phyloP scores from a whole-genome alignment of 1,284 basidiomycete genomes.

The Melampsora americana region DNA sequence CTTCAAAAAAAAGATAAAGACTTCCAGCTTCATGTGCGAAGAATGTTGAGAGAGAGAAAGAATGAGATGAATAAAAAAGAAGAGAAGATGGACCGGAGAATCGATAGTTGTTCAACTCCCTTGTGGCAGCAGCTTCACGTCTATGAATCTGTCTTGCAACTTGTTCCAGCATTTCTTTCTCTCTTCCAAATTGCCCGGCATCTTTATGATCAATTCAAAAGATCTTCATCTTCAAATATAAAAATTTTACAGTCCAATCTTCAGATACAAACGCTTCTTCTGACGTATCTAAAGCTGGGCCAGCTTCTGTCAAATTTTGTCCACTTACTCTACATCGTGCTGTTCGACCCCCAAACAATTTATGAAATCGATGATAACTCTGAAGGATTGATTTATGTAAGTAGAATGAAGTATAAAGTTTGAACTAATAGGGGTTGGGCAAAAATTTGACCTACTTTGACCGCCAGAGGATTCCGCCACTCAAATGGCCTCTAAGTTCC shows the following conservation, averaged over 20 bases:
- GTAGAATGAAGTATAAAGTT: conserved; percentile 74
- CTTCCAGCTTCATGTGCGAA: too few relatives aligned
- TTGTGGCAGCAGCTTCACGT: conserved; percentile 29
- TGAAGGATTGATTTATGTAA: conserved; percentile 55
- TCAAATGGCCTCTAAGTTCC: too few relatives aligned
- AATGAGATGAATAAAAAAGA: too few relatives aligned
- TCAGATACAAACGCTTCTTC: conserved; percentile 96
- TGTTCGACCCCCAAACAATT: conserved; percentile 74
- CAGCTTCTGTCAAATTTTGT: conserved; percentile 69
- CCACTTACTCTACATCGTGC: conserved; percentile 77
- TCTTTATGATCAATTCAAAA: conserved; percentile 80
- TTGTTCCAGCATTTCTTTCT: conserved; percentile 86
- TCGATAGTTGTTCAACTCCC: too few relatives aligned
- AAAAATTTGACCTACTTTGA: too few relatives aligned
- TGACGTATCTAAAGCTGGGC: conserved; percentile 83
- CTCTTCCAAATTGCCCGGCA: conserved; percentile 86
- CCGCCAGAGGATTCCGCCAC: too few relatives aligned
- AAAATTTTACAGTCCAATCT: conserved; percentile 99
- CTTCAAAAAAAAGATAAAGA: too few relatives aligned
- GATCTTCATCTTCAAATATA: conserved; percentile 89
- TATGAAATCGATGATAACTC: conserved; percentile 65
- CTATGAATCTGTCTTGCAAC: conserved; percentile 62
- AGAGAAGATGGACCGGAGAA: too few relatives aligned
- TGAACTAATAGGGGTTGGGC: too few relatives aligned
- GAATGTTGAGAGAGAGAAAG: too few relatives aligned